Base-by-base conservation (phyloP, 176 grass and related monocot species). In the Avena eriantha region DNA sequence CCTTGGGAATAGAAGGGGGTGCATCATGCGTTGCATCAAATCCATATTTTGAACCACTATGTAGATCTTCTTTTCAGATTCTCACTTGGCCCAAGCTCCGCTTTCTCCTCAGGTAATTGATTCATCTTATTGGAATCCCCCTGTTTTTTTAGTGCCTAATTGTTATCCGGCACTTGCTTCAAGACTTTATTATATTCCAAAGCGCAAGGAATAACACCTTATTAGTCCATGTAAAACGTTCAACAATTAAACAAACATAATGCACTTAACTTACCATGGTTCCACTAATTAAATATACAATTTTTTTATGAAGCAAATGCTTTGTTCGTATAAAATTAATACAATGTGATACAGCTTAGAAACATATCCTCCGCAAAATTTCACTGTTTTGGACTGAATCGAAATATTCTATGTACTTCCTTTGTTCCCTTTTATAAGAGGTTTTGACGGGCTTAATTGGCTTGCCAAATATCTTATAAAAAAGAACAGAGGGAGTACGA, bases 21-120 rank as follows among this genome's bases (percentile, higher is more conserved):
- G 83, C 61, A 69, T 71, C 55, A 22, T 85, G 49, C 82, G 80
- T 48, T 93, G 85, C 74, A 82, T 85, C 88, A 81, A 87, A 85
- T 87, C 92, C 92, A 84, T 86, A 88, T 93, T 86, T 91, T 41
- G 64, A 64, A 83, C 86, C 88, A 93, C 88, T 72, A 83, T 86
- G 83, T 67, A 88, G 80, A 91, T 93, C 86, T 90, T 76, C 88
- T 90, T 93, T 93, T 76, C 56, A 79, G 83, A 88, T 88, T 79
- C 85, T 88, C 86, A 61, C 78, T 61, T 78, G 82, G n/a, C 71
- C 85, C 74, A 81, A 79, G 43, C 41, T 88, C 56, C 66, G 36
- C 81, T 79, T 90, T 90, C 83, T 72, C 74, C 74, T 59, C 60
- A 43, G 6, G 67, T 80, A 70, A 41, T 64, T 58, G 63, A 86